Percentiles rank a stretch among this genome's conserved stretches.
These are phyloP conservation scores for Blastobotrys terrestris DNA, from an alignment of 805 yeast genomes.

Conservation along the genomic window DNA sequence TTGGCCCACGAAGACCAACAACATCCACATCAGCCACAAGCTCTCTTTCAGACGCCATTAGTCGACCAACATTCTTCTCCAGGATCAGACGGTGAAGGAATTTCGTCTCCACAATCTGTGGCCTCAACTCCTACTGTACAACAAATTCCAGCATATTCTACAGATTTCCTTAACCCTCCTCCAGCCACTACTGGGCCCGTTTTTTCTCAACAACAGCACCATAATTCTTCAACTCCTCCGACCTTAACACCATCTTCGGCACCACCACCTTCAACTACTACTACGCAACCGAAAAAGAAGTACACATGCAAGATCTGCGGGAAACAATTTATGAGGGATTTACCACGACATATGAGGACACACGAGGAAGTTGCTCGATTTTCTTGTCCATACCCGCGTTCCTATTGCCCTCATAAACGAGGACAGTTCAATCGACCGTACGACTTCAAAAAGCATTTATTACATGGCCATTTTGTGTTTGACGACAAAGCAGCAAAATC, in stretches of 20 bases:
- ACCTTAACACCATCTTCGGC: neutral
- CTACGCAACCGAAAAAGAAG: conserved; percentile 15
- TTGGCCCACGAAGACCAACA: neutral
- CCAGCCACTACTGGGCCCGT: neutral
- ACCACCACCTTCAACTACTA: neutral
- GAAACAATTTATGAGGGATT: conserved; percentile 50
- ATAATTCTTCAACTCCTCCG: neutral
- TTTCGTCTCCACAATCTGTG: neutral
- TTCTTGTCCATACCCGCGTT: conserved; percentile 50
- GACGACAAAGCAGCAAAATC: conserved; percentile 41
- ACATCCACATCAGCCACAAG: neutral
- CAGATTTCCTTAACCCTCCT: neutral
- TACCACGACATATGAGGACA: conserved; percentile 57
- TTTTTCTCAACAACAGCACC: too few species aligned
- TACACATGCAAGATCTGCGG: conserved; percentile 46
- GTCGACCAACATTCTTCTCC: neutral
- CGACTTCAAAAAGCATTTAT: conserved; percentile 59
- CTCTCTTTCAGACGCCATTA: neutral
- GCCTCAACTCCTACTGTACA: neutral
- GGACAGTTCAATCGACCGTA: conserved; percentile 63
- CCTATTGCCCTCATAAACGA: conserved; percentile 50
- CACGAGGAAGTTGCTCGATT: conserved; percentile 54
- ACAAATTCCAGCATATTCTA: neutral
- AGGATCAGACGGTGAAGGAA: neutral
- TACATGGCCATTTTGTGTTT: conserved; percentile 54